These are phyloP conservation scores for Hymenoscyphus scutula DNA, from an alignment of 2,329 filamentous ascomycete species.

Conservation along the genomic window DNA sequence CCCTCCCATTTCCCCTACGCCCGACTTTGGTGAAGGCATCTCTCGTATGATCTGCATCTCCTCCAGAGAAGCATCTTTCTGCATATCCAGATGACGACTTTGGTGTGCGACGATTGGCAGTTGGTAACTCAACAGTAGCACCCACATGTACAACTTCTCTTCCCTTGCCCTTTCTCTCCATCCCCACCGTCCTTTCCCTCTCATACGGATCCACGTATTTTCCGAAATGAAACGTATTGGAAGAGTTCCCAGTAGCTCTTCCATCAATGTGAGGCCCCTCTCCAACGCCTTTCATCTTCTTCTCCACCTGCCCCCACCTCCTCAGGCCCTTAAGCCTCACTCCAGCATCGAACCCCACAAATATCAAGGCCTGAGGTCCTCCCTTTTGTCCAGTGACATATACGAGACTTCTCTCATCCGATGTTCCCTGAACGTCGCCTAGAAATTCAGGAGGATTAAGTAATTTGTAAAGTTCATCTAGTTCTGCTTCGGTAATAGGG, in stretches of 20 bases:
- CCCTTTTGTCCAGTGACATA: constrained; percentile 40
- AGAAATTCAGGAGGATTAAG: constrained; percentile 41
- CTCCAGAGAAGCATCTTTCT: neutral
- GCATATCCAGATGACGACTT: neutral
- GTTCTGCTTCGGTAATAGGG: constrained; percentile 23
- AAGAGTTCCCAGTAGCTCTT: constrained; percentile 21
- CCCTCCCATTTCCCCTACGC: neutral
- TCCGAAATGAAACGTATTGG: neutral
- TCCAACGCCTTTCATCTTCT: constrained; percentile 25
- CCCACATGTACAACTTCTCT: neutral
- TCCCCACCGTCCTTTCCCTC: constrained; percentile 23
- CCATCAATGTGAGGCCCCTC: constrained; percentile 33
- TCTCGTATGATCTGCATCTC: neutral
- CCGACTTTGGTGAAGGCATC: neutral
- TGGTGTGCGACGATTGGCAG: neutral
- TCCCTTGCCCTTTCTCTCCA: constrained; percentile 31
- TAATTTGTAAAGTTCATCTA: constrained; percentile 39
- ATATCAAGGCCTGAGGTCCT: constrained; percentile 39
- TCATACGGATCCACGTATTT: constrained; percentile 21
- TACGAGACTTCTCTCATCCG: constrained; percentile 49
- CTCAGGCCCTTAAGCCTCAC: constrained; percentile 36
- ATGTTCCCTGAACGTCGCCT: constrained; percentile 42
- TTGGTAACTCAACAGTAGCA: neutral
- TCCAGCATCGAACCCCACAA: constrained; percentile 45
- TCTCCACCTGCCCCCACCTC: constrained; percentile 25